These are phyloP conservation scores for Psophocarpus tetragonolobus DNA, from an alignment of 306 rosid genomes.

Conservation along the genomic window DNA sequence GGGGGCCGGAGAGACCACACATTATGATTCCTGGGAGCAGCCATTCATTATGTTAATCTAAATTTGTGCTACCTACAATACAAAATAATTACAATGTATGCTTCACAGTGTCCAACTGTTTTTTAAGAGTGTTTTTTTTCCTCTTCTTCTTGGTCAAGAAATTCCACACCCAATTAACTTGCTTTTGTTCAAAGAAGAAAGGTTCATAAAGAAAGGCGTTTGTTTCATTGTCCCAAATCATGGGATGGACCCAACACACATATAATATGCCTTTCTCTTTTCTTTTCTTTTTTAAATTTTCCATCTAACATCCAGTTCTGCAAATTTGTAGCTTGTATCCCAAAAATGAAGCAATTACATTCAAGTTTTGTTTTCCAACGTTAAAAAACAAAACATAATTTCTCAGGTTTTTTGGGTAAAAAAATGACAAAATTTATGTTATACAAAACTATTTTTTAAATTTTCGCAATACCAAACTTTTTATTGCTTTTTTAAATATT, in stretches of 20 bases:
- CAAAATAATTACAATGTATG: not conserved
- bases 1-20: not conserved
- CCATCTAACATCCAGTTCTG: not conserved
- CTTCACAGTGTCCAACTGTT: not conserved
- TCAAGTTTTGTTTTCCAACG: not conserved
- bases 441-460: not conserved
- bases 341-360: not conserved
- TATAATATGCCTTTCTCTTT: not conserved
- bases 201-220: not conserved
- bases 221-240: not conserved
- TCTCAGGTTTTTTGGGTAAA: not conserved
- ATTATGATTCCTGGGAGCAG: not conserved
- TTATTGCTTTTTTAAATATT: not conserved
- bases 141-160: not conserved
- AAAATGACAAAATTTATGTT: not conserved
- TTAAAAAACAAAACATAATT: not conserved
- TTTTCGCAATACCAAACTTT: not conserved
- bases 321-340: not conserved
- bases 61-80: not conserved
- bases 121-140: not conserved
- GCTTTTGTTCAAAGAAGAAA: constrained; percentile 14
- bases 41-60: not conserved
- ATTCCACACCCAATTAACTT: not conserved
- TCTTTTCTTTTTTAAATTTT: not conserved
- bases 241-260: not conserved